Conservation (phyloP, 148 eudicot species). For the Agrostemma githago region DNA sequence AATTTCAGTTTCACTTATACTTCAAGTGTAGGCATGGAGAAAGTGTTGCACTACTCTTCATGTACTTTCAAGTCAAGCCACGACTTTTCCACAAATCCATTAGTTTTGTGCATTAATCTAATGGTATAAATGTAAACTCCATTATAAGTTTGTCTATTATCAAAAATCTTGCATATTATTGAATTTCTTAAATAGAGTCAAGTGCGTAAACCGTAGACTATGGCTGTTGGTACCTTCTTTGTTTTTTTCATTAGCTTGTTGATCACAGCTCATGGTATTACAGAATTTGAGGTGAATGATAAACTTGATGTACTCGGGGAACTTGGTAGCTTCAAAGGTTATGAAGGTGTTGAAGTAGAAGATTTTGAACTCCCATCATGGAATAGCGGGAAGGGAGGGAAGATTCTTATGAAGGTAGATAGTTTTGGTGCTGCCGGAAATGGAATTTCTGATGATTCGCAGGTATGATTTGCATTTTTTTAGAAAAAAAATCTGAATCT, state of each 20-base stretch:
- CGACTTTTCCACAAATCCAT: constrained; percentile 38
- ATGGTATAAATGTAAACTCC: constrained; percentile 56
- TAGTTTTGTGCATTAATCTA: constrained; percentile 43
- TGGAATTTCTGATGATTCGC: constrained; percentile 82
- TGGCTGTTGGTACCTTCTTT: constrained; percentile 39
- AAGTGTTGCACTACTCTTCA: constrained; percentile 44
- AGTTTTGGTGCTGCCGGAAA: constrained; percentile 86
- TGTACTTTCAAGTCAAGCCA: constrained; percentile 92
- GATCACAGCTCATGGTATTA: constrained; percentile 38
- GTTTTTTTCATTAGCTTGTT: constrained; percentile 39
- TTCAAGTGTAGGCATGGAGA: constrained; percentile 74
- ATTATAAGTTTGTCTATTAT: constrained; percentile 35
- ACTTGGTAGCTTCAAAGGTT: constrained; percentile 44
- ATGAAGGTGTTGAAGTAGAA: constrained; percentile 46
- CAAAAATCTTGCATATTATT: constrained; percentile 29
- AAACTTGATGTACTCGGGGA: constrained; percentile 31
- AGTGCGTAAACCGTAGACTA: constrained; percentile 19
- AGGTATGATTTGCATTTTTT: constrained; percentile 37
- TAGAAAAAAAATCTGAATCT: background rate
- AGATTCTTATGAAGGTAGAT: constrained; percentile 73
- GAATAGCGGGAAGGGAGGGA: constrained; percentile 37
- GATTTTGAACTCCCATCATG: constrained; percentile 34
- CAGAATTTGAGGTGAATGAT: constrained; percentile 33
- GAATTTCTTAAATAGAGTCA: constrained; percentile 17
- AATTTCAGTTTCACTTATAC: constrained; percentile 54